phyloP scores from a whole-genome alignment of 2,329 filamentous ascomycete genomes.

The Alternaria triticina region DNA sequence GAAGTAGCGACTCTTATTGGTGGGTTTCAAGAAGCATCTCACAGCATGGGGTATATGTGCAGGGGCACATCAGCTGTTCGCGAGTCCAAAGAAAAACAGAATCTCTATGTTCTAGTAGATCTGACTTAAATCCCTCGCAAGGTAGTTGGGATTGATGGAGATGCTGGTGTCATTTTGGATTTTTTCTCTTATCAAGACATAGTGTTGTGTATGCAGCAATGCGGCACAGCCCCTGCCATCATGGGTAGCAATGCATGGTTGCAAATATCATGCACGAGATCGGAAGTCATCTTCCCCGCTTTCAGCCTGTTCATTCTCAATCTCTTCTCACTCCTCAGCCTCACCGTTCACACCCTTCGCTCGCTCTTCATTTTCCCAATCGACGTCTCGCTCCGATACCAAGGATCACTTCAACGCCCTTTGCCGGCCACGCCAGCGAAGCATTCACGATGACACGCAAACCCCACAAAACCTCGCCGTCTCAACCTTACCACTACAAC shows the following conservation, averaged over 20 bases:
- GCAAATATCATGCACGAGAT: neutral
- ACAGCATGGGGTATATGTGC: neutral
- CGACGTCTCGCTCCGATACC: neutral
- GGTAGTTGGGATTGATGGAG: neutral
- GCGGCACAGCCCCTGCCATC: neutral
- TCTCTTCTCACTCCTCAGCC: neutral
- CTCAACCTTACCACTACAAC: slow-evolving; percentile 5
- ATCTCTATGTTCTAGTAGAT: neutral
- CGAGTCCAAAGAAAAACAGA: neutral
- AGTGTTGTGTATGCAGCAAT: neutral
- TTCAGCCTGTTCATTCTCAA: neutral
- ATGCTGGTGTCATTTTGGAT: neutral
- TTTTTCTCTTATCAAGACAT: neutral
- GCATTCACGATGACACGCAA: neutral
- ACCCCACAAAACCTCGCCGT: neutral
- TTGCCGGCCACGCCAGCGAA: neutral
- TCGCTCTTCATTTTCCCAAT: too few relatives aligned
- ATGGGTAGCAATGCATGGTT: neutral
- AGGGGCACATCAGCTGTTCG: neutral
- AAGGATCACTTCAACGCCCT: neutral
- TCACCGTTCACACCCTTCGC: neutral
- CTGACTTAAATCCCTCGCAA: neutral
- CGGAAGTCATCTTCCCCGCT: neutral
- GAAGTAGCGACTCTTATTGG: neutral
- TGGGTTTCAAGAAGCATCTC: neutral